Evolutionary conservation across 345 rosid genomes (phyloP), one percentile per base, ranked within the genome.

Genomic region (Sonneratia alba): DNA sequence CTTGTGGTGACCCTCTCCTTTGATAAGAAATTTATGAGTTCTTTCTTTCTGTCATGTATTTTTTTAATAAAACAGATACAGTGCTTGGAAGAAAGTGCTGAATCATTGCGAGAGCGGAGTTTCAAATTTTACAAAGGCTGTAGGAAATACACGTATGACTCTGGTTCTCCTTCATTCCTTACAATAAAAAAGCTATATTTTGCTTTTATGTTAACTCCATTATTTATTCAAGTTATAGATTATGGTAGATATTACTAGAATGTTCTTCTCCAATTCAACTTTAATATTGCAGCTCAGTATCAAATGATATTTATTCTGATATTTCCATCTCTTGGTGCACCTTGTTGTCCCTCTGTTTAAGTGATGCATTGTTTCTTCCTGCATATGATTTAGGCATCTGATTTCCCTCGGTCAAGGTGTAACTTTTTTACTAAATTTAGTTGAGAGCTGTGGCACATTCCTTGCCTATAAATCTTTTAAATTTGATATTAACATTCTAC

Each of bases 41-140:
- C 24, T 66, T 15, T 66, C 18, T 66, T 4, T 42, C 45, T 9
- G 6, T 42, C 45, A 15, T 2, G 67, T 69, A 61, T 12, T 74
- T 69, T 37, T 72, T 78, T 76, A 57, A 76, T 76, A 77, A 70
- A 82, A 78, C 88, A 96, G 99, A 84, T 96, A 71, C 99, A 92
- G 77, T 80, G 87, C 79, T 53, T 85, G 88, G 99, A 96, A 85
- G 98, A 96, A 82, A 87, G 81, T 82, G 92, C 95, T 2, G 98
- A 96, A 70, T 71, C 76, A 69, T 82, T 92, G 75, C 77, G 95
- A 77, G 99, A 91, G 80, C 88, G 99, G 85, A 87, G 98, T 85
- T 82, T 96, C 74, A 96, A 86, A 76, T 96, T 96, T 79, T 84
- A 89, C 78, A 96, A 96, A 86, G 99, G 99, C 72, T 91, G 97